These are phyloP conservation scores for Zygosaccharomyces kombuchaensis DNA, from an alignment of 805 yeast genomes.

Conservation along the genomic window DNA sequence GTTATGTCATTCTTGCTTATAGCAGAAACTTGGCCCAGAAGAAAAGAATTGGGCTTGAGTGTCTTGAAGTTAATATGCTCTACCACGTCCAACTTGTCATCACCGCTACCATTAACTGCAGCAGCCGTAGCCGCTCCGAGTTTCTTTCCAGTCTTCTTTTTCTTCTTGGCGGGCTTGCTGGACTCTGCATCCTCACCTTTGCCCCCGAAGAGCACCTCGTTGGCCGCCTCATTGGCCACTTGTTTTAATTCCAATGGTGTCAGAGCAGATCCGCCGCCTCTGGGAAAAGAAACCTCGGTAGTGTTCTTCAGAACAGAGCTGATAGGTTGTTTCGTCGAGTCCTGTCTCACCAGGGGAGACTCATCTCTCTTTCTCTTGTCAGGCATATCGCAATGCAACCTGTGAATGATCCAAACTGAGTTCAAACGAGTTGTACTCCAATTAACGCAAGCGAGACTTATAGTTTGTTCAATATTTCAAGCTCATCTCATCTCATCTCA, in stretches of 20 bases:
- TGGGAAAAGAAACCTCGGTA: constrained; percentile 62
- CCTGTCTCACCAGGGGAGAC: constrained; percentile 40
- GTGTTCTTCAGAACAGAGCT: constrained; percentile 36
- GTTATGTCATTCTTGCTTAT: constrained; percentile 61
- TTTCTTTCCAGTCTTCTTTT: constrained; percentile 34
- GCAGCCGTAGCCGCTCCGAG: constrained; percentile 15
- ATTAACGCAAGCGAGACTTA: not conserved
- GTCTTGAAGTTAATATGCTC: constrained; percentile 61
- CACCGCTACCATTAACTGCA: constrained; percentile 32
- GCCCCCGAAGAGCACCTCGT: constrained; percentile 70
- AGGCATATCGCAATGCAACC: constrained; percentile 13
- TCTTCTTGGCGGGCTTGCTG: constrained; percentile 41
- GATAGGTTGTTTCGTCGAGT: constrained; percentile 37
- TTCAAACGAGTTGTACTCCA: not conserved
- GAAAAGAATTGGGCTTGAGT: constrained; percentile 63
- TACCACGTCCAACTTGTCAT: constrained; percentile 41
- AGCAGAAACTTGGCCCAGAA: constrained; percentile 69
- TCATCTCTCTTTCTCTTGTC: constrained; percentile 50
- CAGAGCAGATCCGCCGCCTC: constrained; percentile 89
- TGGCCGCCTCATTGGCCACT: constrained; percentile 86
- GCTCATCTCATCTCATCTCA: constrained; percentile 24
- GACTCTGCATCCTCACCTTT: constrained; percentile 15
- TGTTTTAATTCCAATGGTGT: constrained; percentile 89
- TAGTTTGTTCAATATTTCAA: not conserved
- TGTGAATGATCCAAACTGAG: not conserved